Percentiles rank a stretch among this genome's conserved stretches.
Evolutionary conservation across 2,329 filamentous ascomycete species (phyloP).

Genomic region (Cladophialophora carrionii): DNA sequence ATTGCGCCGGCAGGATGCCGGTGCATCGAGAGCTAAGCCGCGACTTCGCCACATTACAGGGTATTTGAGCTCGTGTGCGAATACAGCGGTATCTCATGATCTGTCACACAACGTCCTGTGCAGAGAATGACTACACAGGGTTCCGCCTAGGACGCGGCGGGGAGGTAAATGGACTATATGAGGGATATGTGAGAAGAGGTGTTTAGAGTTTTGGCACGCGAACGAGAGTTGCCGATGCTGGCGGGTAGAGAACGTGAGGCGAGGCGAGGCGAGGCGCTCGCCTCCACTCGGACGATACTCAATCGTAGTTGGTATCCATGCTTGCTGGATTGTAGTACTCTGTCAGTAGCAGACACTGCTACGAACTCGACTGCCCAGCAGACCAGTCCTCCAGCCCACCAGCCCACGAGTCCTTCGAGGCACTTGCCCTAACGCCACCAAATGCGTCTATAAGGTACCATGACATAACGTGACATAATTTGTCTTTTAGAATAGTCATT

Average conservation of each 20-base stretch:
- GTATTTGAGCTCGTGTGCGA: neutral
- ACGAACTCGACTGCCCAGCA: neutral
- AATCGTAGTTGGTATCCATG: neutral
- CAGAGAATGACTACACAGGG: neutral
- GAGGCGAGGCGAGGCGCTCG: neutral
- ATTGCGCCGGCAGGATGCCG: neutral
- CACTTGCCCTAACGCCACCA: neutral
- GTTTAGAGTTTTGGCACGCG: neutral
- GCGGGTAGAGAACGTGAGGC: neutral
- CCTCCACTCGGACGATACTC: neutral
- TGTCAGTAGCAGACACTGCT: neutral
- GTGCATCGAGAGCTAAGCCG: neutral
- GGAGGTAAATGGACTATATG: neutral
- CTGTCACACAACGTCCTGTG: neutral
- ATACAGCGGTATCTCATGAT: neutral
- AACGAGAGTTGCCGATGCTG: neutral
- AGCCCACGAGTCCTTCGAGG: neutral
- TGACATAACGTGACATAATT: neutral
- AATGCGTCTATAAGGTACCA: constrained; percentile 5
- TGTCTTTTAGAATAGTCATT: constrained; percentile 10
- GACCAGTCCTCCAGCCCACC: neutral
- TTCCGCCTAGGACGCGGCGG: neutral
- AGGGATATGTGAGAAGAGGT: neutral
- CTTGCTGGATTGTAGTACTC: neutral
- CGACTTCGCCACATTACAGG: neutral